A percentile compares a stretch with the other conserved stretches of the same genome.
Evolutionary conservation across 306 rosid species (phyloP).

Genomic region (Casuarina equisetifolia): DNA sequence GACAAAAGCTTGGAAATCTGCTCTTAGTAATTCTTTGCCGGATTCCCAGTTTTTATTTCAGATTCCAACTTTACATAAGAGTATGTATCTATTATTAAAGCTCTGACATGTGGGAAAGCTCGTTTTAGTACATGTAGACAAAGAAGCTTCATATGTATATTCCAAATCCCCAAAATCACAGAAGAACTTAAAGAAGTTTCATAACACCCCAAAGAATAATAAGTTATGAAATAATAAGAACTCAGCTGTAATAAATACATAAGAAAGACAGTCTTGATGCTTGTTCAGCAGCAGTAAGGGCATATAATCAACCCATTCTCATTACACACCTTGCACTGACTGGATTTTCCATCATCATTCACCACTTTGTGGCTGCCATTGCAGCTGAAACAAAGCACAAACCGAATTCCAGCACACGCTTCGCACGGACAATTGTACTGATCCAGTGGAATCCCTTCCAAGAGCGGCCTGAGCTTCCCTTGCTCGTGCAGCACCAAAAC

Average conservation of each 20-base stretch:
- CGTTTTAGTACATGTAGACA: conserved; percentile 21
- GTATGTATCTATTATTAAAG: not conserved
- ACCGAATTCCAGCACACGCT: conserved; percentile 72
- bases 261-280: not conserved
- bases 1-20: not conserved
- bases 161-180: conserved; percentile 2
- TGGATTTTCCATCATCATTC: conserved; percentile 33
- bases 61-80: not conserved
- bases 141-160: conserved; percentile 12
- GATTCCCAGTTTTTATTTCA: not conserved
- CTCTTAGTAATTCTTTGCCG: not conserved
- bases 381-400: conserved; percentile 71
- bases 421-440: conserved; percentile 53
- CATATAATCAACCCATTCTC: conserved; percentile 88
- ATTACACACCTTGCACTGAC: conserved; percentile 60
- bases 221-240: not conserved
- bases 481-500: conserved; percentile 71
- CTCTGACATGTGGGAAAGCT: conserved; percentile 1
- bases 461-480: conserved; percentile 57
- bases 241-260: not conserved
- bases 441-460: conserved; percentile 58
- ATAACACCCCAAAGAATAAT: not conserved
- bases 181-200: conserved; percentile 38
- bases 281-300: conserved; percentile 61
- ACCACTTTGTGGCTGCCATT: conserved; percentile 65